Percentiles rank a stretch among this genome's conserved stretches.
These are phyloP conservation scores for Cylindrodendrum hubeiense DNA, from an alignment of 2,329 filamentous ascomycete species.

Conservation along the genomic window DNA sequence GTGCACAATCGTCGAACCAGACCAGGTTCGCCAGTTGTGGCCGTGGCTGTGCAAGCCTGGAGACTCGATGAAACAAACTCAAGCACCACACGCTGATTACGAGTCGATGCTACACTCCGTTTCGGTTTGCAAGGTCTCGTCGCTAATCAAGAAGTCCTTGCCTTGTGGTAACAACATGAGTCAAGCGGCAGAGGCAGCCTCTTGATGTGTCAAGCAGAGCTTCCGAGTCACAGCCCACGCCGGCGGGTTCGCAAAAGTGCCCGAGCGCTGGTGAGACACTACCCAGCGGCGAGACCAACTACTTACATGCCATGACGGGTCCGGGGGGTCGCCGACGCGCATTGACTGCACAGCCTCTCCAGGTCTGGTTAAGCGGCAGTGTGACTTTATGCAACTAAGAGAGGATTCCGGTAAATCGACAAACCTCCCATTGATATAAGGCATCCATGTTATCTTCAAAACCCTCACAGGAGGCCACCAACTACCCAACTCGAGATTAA, in stretches of 20 bases:
- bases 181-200: too few relatives aligned
- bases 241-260: not conserved
- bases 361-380: slow-evolving; percentile 17
- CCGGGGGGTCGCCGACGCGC: not conserved
- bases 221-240: not conserved
- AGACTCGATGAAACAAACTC: too few relatives aligned
- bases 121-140: too few relatives aligned
- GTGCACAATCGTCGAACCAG: too few relatives aligned
- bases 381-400: slow-evolving; percentile 24
- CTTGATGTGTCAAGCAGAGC: too few relatives aligned
- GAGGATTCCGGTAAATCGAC: not conserved
- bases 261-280: not conserved
- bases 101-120: too few relatives aligned
- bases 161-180: too few relatives aligned
- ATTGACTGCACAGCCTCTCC: slow-evolving; percentile 24
- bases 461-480: not conserved
- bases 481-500: slow-evolving; percentile 3
- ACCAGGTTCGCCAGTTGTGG: too few relatives aligned
- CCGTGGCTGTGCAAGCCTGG: too few relatives aligned
- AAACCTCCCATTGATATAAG: slow-evolving; percentile 16
- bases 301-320: not conserved
- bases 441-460: slow-evolving; percentile 6
- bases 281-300: not conserved
- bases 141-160: too few relatives aligned
- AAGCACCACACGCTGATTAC: too few relatives aligned